phyloP scores from a whole-genome alignment of 306 rosid genomes.

The Dryas alaskensis region DNA sequence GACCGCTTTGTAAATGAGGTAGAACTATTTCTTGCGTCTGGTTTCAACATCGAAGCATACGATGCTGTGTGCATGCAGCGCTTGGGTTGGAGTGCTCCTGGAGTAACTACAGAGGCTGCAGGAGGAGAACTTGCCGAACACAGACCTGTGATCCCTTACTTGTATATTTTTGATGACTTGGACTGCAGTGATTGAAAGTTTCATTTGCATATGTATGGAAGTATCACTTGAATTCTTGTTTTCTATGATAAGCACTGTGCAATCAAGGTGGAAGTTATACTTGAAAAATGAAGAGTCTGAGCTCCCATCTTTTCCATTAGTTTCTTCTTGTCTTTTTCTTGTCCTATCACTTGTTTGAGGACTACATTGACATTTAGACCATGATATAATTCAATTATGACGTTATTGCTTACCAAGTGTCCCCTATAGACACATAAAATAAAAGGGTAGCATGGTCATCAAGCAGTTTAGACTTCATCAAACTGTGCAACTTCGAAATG shows the following conservation, averaged over 20 bases:
- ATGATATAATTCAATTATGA: no score
- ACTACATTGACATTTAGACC: no score
- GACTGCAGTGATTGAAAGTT: conserved; percentile 49
- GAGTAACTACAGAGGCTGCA: conserved; percentile 36
- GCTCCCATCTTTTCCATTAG: no score
- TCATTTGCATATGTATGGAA: not conserved
- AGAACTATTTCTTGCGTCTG: conserved; percentile 84
- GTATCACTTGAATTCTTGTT: not conserved
- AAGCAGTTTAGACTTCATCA: no score
- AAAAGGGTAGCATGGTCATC: no score
- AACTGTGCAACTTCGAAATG: no score
- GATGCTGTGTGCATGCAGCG: conserved; percentile 80
- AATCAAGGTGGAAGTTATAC: not conserved
- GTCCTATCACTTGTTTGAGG: no score
- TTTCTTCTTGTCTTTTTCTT: no score
- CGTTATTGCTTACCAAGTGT: no score
- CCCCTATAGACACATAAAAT: no score
- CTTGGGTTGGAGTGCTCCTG: conserved; percentile 69
- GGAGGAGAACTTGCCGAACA: conserved; percentile 39
- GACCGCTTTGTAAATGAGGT: conserved; percentile 64
- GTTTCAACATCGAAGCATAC: conserved; percentile 78
- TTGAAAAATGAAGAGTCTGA: not conserved
- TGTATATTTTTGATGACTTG: conserved; percentile 62
- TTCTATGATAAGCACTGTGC: not conserved
- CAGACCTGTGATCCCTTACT: conserved; percentile 52